A percentile compares a stretch with the other conserved stretches of the same genome.
Conservation (phyloP, 108 stramenopile genomes). For the Cyclotella baltica region DNA sequence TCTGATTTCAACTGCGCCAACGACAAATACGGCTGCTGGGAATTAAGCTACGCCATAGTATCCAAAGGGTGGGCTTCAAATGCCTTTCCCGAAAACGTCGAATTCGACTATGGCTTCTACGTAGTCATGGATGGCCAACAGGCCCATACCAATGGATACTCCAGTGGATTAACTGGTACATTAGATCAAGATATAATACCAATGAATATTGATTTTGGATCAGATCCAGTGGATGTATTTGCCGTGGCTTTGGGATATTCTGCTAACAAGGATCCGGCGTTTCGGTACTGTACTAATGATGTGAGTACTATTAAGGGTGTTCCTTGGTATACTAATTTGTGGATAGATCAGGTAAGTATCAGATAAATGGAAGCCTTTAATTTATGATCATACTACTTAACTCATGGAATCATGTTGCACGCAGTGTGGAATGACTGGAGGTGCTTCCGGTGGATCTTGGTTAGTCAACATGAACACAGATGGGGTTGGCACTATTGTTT, state of each 20-base stretch:
- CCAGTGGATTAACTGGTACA: slow-evolving; percentile 19
- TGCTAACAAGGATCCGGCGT: slow-evolving; percentile 27
- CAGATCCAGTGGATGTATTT: slow-evolving; percentile 8
- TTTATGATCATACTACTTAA: no score
- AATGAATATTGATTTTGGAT: slow-evolving; percentile 27
- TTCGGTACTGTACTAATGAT: slow-evolving; percentile 28
- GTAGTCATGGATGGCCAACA: slow-evolving; percentile 19
- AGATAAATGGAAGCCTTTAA: no score
- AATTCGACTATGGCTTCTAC: slow-evolving; percentile 31
- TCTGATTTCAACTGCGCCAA: slow-evolving; percentile 28
- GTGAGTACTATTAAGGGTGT: slow-evolving; percentile 21
- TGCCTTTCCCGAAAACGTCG: slow-evolving; percentile 34
- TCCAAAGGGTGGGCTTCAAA: slow-evolving; percentile 21
- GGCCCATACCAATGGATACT: slow-evolving; percentile 21
- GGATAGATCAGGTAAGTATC: no score
- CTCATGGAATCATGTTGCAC: no score
- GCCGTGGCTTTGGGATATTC: slow-evolving; percentile 26
- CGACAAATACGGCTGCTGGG: slow-evolving; percentile 34
- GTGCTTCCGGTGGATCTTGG: slow-evolving; percentile 37
- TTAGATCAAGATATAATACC: slow-evolving; percentile 17
- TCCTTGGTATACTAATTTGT: slow-evolving; percentile 32
- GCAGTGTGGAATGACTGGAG: slow-evolving; percentile 25
- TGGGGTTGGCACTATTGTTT: slow-evolving; percentile 22
- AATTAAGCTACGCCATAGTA: slow-evolving; percentile 34
- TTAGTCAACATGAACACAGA: slow-evolving; percentile 13